These are phyloP conservation scores for Talaromyces stipitatus DNA, from an alignment of 495 filamentous ascomycete species.

Conservation along the genomic window DNA sequence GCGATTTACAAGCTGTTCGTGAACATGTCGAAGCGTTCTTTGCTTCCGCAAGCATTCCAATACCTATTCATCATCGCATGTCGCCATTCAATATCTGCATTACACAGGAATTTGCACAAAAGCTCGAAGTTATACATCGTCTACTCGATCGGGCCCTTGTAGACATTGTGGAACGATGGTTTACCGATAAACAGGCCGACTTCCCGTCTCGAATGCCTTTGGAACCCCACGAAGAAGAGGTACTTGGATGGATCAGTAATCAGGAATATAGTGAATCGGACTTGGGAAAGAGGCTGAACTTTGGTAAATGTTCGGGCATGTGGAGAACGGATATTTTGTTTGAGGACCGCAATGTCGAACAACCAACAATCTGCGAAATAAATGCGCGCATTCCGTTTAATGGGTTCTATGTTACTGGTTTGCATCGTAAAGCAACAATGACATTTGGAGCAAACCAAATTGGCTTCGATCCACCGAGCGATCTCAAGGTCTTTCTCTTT, in stretches of 20 bases:
- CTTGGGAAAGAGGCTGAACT: not conserved
- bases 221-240: slow-evolving; percentile 23
- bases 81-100: slow-evolving; percentile 15
- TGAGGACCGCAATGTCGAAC: slow-evolving; percentile 13
- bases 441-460: not conserved
- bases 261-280: slow-evolving; percentile 11
- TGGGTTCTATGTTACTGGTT: slow-evolving; percentile 16
- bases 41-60: not conserved
- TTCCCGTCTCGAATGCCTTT: slow-evolving; percentile 34
- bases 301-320: slow-evolving; percentile 17
- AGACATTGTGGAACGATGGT: slow-evolving; percentile 37
- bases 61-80: not conserved
- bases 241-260: slow-evolving; percentile 14
- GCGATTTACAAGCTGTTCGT: not conserved
- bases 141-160: slow-evolving; percentile 24
- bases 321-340: slow-evolving; percentile 41
- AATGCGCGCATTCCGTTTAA: slow-evolving; percentile 39
- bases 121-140: slow-evolving; percentile 16
- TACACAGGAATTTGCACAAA: not conserved
- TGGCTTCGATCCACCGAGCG: not conserved
- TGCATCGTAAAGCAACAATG: not conserved
- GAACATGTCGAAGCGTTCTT: not conserved
- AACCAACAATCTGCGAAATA: slow-evolving; percentile 34
- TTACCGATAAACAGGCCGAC: slow-evolving; percentile 20
- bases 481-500: not conserved